Percentiles rank a stretch among this genome's conserved stretches.
Conservation (phyloP, 768 basidiomycete genomes). For the Paxillus involutus region DNA sequence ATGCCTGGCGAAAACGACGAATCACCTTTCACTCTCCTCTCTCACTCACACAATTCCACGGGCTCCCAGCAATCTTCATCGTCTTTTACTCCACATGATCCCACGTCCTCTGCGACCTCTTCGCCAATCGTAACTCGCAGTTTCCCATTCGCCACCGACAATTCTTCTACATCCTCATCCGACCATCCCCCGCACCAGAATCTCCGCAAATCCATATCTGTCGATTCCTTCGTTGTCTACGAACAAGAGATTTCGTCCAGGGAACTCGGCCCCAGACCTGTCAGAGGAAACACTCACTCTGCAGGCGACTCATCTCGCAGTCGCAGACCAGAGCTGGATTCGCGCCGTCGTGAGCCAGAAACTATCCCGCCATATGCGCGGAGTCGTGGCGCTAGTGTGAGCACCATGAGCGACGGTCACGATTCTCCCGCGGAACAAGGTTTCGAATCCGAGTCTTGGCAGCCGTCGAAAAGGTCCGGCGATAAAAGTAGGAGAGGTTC, state of each 20-base stretch:
- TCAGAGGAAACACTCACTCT: conserved; percentile 37
- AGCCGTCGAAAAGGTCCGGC: conserved; percentile 37
- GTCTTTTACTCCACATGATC: conserved; percentile 38
- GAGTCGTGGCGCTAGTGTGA: conserved; percentile 56
- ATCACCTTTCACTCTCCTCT: neutral
- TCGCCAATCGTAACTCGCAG: conserved; percentile 29
- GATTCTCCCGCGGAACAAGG: conserved; percentile 41
- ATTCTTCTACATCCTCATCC: conserved; percentile 14
- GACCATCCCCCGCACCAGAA: conserved; percentile 26
- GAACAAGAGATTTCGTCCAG: conserved; percentile 36
- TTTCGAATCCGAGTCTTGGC: conserved; percentile 56
- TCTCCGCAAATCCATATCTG: conserved; percentile 75
- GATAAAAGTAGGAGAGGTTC: conserved; percentile 50
- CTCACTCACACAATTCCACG: conserved; percentile 13
- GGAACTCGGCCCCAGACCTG: conserved; percentile 34
- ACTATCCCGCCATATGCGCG: conserved; percentile 39
- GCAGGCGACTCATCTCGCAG: conserved; percentile 35
- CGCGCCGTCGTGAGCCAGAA: conserved; percentile 26
- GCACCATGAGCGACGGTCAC: conserved; percentile 43
- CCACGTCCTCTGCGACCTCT: conserved; percentile 43
- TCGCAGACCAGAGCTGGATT: conserved; percentile 26
- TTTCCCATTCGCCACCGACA: neutral
- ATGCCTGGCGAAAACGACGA: conserved; percentile 35
- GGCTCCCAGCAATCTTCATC: conserved; percentile 25
- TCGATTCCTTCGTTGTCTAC: conserved; percentile 67